These are phyloP conservation scores for Amorphotheca resinae DNA, from an alignment of 495 filamentous ascomycete genomes.

Conservation along the genomic window DNA sequence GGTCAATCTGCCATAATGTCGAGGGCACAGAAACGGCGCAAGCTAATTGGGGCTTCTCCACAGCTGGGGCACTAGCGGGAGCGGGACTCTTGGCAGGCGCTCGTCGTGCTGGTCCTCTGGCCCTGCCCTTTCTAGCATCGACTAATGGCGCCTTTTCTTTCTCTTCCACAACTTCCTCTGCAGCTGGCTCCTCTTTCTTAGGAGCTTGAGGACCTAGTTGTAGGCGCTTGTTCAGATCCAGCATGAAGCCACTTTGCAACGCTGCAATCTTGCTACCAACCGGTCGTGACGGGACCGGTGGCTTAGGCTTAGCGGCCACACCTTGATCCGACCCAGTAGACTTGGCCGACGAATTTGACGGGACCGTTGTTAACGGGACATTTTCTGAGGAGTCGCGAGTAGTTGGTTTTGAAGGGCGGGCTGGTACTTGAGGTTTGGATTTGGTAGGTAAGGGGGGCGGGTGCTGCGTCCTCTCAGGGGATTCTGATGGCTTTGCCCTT, in stretches of 20 bases:
- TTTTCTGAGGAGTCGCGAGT: constrained; percentile 28
- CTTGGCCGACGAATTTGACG: constrained; percentile 25
- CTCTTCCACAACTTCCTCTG: constrained; percentile 42
- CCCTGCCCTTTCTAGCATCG: constrained; percentile 82
- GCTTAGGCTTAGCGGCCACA: constrained; percentile 48
- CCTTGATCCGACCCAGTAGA: constrained; percentile 15
- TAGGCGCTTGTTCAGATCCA: constrained; percentile 75
- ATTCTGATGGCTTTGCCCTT: constrained; percentile 24
- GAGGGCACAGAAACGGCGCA: constrained; percentile 26
- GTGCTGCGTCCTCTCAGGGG: constrained; percentile 27
- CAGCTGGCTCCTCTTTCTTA: constrained; percentile 50
- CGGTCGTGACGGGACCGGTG: constrained; percentile 68
- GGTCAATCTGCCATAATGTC: constrained; percentile 37
- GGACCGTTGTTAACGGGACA: constrained; percentile 24
- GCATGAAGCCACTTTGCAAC: constrained; percentile 79
- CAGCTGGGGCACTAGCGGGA: constrained; percentile 17
- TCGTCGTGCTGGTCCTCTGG: constrained; percentile 74
- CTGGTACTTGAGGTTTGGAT: constrained; percentile 71
- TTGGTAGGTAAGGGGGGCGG: constrained; percentile 47
- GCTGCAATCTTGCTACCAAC: constrained; percentile 79
- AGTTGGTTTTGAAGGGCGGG: constrained; percentile 48
- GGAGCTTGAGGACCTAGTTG: constrained; percentile 65
- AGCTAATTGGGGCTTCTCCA: constrained; percentile 19
- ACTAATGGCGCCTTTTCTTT: constrained; percentile 64
- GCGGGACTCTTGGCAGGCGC: constrained; percentile 32